A percentile compares a stretch with the other conserved stretches of the same genome.
phyloP scores from a whole-genome alignment of 345 rosid genomes.

The Ricinus communis region DNA sequence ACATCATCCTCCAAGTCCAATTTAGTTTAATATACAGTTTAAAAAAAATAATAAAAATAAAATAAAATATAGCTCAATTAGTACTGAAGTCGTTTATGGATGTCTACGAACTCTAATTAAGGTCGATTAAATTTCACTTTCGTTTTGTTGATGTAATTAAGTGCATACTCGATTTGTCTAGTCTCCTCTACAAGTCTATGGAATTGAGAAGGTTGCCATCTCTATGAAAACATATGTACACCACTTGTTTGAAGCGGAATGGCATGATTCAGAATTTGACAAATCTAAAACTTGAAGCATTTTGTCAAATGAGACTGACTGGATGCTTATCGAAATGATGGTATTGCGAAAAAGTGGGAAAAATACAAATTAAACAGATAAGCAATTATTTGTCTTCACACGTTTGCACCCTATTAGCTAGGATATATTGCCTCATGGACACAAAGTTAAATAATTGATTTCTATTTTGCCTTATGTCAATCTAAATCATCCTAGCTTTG shows the following conservation, averaged over 20 bases:
- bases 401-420: background rate
- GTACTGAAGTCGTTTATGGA: no score
- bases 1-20: no score
- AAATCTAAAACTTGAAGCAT: conserved; percentile 1
- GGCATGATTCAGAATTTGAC: conserved; percentile 19
- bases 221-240: background rate
- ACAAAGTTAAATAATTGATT: background rate
- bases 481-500: background rate
- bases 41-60: no score
- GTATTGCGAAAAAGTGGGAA: conserved; percentile 23
- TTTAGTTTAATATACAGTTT: no score
- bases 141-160: no score
- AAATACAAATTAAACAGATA: conserved; percentile 39
- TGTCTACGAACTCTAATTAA: no score
- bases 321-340: conserved; percentile 27
- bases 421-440: background rate
- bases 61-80: no score
- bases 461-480: background rate
- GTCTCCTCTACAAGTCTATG: no score
- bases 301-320: conserved; percentile 23
- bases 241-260: conserved; percentile 4
- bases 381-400: conserved; percentile 30
- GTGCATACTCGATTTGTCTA: background rate
- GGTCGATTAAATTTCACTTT: no score
- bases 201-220: background rate